phyloP scores from a whole-genome alignment of 495 filamentous ascomycete genomes.

The Cairneyella variabilis region DNA sequence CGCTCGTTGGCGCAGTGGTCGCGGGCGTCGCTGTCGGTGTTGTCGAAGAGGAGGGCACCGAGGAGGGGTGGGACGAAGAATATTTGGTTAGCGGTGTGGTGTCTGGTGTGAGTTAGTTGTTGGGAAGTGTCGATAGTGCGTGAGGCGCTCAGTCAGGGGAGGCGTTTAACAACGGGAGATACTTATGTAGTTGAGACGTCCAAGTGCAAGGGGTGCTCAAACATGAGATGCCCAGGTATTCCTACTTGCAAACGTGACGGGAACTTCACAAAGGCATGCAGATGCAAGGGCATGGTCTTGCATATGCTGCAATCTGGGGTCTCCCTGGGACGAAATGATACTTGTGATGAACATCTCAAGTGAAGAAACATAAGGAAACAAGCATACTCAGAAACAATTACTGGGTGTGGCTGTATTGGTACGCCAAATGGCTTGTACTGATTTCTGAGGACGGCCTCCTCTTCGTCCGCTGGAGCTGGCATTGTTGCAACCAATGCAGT shows the following conservation, averaged over 20 bases:
- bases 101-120: constrained; percentile 3
- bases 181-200: too few species aligned
- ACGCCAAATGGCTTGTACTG: constrained; percentile 9
- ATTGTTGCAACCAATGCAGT: not conserved
- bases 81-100: constrained; percentile 27
- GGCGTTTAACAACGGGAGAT: too few species aligned
- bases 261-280: too few species aligned
- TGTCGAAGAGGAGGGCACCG: constrained; percentile 84
- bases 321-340: too few species aligned
- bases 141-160: too few species aligned
- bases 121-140: too few species aligned
- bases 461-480: constrained; percentile 16
- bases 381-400: constrained; percentile 12
- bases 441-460: constrained; percentile 6
- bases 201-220: too few species aligned
- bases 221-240: too few species aligned
- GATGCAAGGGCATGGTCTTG: too few species aligned
- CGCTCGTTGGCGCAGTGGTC: constrained; percentile 77
- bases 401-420: not conserved
- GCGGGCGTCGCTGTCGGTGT: constrained; percentile 80
- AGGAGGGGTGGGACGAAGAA: constrained; percentile 71
- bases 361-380: not conserved
- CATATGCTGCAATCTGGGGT: too few species aligned
- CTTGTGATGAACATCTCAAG: too few species aligned
- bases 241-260: too few species aligned